Conservation (phyloP, 78 protist genomes). For the Creolimax fragrantissima region DNA sequence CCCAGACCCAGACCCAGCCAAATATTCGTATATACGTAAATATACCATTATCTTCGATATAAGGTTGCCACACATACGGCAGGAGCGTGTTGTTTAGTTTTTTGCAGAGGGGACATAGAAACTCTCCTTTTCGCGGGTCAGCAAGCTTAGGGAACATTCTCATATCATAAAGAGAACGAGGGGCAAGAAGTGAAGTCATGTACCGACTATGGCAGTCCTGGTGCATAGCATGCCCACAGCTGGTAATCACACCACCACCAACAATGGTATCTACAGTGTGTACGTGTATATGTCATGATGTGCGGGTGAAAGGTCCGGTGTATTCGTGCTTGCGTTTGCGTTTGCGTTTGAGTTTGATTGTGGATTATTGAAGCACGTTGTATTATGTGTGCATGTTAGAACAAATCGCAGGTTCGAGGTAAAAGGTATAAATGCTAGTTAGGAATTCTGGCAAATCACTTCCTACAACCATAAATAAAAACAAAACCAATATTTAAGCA, state of each 20-base stretch:
- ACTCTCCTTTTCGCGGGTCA: background rate
- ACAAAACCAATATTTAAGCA: no score
- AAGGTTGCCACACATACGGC: background rate
- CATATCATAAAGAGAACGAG: background rate
- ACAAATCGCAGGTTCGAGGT: no score
- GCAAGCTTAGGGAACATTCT: background rate
- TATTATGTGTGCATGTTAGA: no score
- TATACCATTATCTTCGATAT: background rate
- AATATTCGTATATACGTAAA: background rate
- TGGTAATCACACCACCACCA: background rate
- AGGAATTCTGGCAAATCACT: no score
- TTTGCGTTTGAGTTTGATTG: no score
- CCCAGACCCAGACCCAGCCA: background rate
- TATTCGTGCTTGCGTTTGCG: no score
- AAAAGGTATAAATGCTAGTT: no score
- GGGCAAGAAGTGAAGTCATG: background rate
- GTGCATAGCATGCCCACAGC: background rate
- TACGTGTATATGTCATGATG: no score
- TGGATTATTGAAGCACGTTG: no score
- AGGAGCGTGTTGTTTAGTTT: background rate
- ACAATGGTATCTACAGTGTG: no score
- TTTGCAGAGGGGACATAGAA: background rate
- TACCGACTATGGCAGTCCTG: background rate
- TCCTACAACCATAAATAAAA: no score
- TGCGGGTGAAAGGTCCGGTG: no score